phyloP scores from a whole-genome alignment of 2,329 filamentous ascomycete species.

The Colletotrichum tropicale region DNA sequence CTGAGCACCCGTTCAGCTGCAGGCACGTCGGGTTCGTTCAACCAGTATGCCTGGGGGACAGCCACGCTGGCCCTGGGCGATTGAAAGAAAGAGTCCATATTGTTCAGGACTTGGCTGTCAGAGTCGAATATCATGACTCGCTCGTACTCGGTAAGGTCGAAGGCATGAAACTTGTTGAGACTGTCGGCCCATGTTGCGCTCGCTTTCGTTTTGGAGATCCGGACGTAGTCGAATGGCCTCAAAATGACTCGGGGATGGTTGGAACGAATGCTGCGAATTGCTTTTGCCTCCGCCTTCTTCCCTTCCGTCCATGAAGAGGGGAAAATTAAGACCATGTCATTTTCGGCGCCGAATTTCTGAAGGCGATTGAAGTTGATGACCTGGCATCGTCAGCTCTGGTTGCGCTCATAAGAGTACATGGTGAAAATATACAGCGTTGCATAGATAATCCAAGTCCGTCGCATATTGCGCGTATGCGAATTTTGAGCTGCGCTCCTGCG shows the following conservation, averaged over 20 bases:
- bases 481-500: slow-evolving; percentile 16
- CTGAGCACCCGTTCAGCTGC: slow-evolving; percentile 43
- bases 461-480: slow-evolving; percentile 57
- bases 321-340: slow-evolving; percentile 52
- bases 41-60: slow-evolving; percentile 77
- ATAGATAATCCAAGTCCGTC: slow-evolving; percentile 51
- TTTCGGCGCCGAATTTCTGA: slow-evolving; percentile 43
- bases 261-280: neutral
- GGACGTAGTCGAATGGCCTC: slow-evolving; percentile 1
- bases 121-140: slow-evolving; percentile 59
- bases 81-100: slow-evolving; percentile 75
- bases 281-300: neutral
- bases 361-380: slow-evolving; percentile 55
- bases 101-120: slow-evolving; percentile 65
- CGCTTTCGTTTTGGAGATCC: slow-evolving; percentile 10
- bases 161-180: slow-evolving; percentile 72
- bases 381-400: neutral
- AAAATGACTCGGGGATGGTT: neutral
- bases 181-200: slow-evolving; percentile 64
- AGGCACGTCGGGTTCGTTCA: slow-evolving; percentile 54
- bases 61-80: slow-evolving; percentile 65
- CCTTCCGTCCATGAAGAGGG: slow-evolving; percentile 29
- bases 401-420: neutral
- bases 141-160: slow-evolving; percentile 67
- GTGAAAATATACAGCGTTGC: slow-evolving; percentile 39